A percentile compares a stretch with the other conserved stretches of the same genome.
Conservation (phyloP, 345 rosid species). For the Pistacia atlantica region DNA sequence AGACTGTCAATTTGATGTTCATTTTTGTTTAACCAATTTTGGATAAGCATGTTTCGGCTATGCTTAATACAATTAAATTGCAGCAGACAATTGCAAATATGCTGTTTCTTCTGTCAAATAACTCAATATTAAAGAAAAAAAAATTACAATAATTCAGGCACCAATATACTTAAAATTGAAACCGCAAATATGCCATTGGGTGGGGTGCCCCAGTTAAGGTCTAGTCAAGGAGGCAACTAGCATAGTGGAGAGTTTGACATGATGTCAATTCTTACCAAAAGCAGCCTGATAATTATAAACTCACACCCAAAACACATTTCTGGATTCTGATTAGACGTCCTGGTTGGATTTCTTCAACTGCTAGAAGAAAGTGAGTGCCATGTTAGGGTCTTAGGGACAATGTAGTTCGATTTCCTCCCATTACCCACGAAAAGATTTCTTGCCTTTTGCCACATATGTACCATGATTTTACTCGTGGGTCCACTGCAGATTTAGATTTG, state of each 20-base stretch:
- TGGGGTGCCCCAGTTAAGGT: constrained; percentile 14
- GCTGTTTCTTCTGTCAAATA: background rate
- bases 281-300: too few relatives aligned
- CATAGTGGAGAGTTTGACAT: constrained; percentile 26
- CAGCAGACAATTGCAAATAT: too few relatives aligned
- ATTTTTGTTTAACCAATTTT: too few relatives aligned
- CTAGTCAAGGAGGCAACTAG: constrained; percentile 21
- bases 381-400: constrained; percentile 21
- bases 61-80: too few relatives aligned
- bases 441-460: constrained; percentile 21
- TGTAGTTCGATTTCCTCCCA: constrained; percentile 8
- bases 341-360: constrained; percentile 12
- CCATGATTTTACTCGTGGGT: constrained; percentile 26
- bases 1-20: too few relatives aligned
- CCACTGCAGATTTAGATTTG: constrained; percentile 13
- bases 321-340: constrained; percentile 12
- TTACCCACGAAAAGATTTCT: constrained; percentile 25
- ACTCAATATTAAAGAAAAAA: background rate
- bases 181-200: background rate
- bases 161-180: background rate
- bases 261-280: background rate
- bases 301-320: background rate
- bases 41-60: too few relatives aligned
- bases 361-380: constrained; percentile 18
- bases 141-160: background rate